These are phyloP conservation scores for Torulaspora gathmanii DNA, from an alignment of 805 yeast species.

Conservation along the genomic window DNA sequence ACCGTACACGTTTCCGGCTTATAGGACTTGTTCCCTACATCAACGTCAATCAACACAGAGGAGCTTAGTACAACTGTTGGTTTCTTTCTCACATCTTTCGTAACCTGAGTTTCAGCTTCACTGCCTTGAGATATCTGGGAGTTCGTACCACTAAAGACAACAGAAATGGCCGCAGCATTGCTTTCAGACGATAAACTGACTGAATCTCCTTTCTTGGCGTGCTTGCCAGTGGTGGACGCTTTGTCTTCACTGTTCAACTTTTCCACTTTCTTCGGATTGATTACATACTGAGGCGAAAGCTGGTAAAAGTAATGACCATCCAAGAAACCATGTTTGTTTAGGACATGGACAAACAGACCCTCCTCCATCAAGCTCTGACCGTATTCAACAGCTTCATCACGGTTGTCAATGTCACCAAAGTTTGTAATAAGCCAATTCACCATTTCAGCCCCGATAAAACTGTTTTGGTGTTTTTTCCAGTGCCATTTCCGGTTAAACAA, in stretches of 20 bases:
- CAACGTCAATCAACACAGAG: constrained; percentile 66
- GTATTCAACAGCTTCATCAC: constrained; percentile 77
- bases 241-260: constrained; percentile 11
- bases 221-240: constrained; percentile 4
- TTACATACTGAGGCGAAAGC: constrained; percentile 52
- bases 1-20: constrained; percentile 75
- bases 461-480: constrained; percentile 66
- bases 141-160: constrained; percentile 10
- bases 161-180: constrained; percentile 6
- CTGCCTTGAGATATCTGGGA: constrained; percentile 14
- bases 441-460: constrained; percentile 80
- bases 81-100: constrained; percentile 10
- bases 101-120: constrained; percentile 7
- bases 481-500: constrained; percentile 89
- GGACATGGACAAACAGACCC: constrained; percentile 76
- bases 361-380: constrained; percentile 74
- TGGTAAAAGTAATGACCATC: constrained; percentile 93
- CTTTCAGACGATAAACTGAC: constrained; percentile 11
- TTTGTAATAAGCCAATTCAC: constrained; percentile 81
- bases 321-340: constrained; percentile 71
- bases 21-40: constrained; percentile 64
- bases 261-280: constrained; percentile 14
- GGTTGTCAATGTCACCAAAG: constrained; percentile 69
- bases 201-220: constrained; percentile 6
- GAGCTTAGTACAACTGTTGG: constrained; percentile 57